Evolutionary conservation across 139 green algal species (phyloP).

Genomic region (Raphidocelis subcapitata): DNA sequence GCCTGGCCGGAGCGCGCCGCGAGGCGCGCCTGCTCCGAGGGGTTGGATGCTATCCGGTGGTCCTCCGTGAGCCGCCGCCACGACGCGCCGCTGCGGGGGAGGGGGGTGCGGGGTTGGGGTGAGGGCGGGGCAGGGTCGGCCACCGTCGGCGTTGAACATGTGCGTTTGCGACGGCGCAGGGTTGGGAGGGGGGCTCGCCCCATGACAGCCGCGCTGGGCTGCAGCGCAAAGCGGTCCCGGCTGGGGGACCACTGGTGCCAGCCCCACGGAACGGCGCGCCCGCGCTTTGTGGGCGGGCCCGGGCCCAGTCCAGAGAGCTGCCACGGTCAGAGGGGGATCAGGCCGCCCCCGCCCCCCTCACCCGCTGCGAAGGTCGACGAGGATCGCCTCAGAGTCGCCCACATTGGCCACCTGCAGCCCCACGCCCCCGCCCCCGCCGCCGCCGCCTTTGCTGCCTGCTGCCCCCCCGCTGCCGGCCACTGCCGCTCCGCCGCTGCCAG

Average conservation of each 20-base stretch:
- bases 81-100: neutral
- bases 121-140: neutral
- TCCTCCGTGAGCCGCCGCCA: conserved; percentile 44
- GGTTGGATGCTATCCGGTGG: conserved; percentile 52
- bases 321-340: too few species aligned
- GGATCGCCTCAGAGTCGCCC: conserved; percentile 46
- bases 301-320: too few species aligned
- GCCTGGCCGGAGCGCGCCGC: conserved; percentile 13
- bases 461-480: too few species aligned
- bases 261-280: too few species aligned
- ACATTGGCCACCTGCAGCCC: conserved; percentile 50
- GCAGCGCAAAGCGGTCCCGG: too few species aligned
- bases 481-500: too few species aligned
- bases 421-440: neutral
- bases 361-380: conserved; percentile 34
- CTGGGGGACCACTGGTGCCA: too few species aligned
- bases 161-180: neutral
- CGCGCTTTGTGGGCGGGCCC: too few species aligned
- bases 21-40: conserved; percentile 39
- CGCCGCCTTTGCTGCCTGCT: too few species aligned
- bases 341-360: neutral
- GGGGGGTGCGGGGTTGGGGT: neutral
- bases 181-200: neutral
- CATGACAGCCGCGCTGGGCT: neutral
- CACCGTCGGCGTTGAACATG: neutral